phyloP scores from a whole-genome alignment of 768 basidiomycete genomes.

The Naematelia encephala region DNA sequence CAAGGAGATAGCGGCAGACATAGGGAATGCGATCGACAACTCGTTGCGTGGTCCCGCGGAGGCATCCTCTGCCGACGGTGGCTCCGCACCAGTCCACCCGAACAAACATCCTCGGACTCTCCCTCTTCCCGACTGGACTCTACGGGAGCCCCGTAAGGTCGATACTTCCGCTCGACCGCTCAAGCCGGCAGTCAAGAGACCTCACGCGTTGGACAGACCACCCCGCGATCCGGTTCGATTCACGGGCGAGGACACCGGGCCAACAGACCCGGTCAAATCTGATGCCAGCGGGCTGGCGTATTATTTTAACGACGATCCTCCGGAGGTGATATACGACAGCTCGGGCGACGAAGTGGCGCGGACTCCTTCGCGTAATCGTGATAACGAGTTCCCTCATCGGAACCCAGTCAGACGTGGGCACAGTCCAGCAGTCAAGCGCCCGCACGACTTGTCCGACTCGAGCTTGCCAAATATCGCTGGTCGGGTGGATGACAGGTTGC shows the following conservation, averaged over 20 bases:
- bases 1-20: neutral
- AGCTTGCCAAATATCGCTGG: neutral
- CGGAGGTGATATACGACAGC: neutral
- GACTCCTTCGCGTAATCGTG: neutral
- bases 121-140: neutral
- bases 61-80: neutral
- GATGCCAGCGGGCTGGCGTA: neutral
- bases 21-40: neutral
- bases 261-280: neutral
- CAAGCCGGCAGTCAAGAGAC: neutral
- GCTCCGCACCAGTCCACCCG: neutral
- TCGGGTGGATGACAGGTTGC: neutral
- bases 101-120: neutral
- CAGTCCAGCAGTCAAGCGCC: neutral
- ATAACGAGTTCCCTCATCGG: neutral
- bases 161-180: neutral
- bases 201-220: neutral
- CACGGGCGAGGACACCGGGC: neutral
- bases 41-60: neutral
- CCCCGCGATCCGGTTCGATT: neutral
- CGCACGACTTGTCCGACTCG: neutral
- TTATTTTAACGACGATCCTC: neutral
- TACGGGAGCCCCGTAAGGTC: neutral
- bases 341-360: neutral
- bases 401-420: neutral